Evolutionary conservation across 371 early-diverging fungal genomes (phyloP).

Genomic region (Mucor saturninus): DNA sequence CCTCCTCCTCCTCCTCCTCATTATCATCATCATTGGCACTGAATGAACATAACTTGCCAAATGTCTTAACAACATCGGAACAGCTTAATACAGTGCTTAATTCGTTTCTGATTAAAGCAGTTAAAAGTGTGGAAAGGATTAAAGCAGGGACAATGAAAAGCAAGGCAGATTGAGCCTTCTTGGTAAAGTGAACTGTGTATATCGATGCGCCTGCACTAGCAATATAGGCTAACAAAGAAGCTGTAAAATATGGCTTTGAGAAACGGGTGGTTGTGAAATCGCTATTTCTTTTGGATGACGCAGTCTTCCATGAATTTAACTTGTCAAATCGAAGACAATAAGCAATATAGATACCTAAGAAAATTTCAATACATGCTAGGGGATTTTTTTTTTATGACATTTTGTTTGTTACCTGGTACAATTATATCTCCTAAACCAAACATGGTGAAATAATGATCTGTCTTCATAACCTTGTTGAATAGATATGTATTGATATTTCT

Average conservation of each 20-base stretch:
- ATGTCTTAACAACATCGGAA: constrained; percentile 50
- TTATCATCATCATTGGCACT: constrained; percentile 3
- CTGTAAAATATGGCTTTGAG: constrained; percentile 79
- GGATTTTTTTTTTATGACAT: no score
- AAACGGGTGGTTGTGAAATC: constrained; percentile 15
- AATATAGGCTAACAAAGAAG: constrained; percentile 77
- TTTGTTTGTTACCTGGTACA: constrained; percentile 72
- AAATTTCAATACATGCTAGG: no score
- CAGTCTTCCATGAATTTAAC: constrained; percentile 34
- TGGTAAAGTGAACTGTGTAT: constrained; percentile 87
- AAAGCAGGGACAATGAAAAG: constrained; percentile 90
- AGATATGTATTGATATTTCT: constrained; percentile 56
- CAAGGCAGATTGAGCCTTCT: constrained; percentile 91
- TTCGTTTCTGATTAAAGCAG: constrained; percentile 74
- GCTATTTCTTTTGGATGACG: not conserved
- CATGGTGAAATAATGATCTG: constrained; percentile 75
- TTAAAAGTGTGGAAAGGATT: constrained; percentile 75
- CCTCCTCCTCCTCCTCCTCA: constrained; percentile 1
- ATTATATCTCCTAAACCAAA: constrained; percentile 96
- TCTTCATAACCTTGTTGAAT: constrained; percentile 41
- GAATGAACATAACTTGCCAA: constrained; percentile 23
- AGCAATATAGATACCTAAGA: constrained; percentile 80
- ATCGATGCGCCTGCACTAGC: constrained; percentile 85
- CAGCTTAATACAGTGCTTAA: constrained; percentile 69
- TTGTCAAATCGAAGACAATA: constrained; percentile 86